phyloP scores from a whole-genome alignment of 2,329 filamentous ascomycete species.

The Epichloe baconii region DNA sequence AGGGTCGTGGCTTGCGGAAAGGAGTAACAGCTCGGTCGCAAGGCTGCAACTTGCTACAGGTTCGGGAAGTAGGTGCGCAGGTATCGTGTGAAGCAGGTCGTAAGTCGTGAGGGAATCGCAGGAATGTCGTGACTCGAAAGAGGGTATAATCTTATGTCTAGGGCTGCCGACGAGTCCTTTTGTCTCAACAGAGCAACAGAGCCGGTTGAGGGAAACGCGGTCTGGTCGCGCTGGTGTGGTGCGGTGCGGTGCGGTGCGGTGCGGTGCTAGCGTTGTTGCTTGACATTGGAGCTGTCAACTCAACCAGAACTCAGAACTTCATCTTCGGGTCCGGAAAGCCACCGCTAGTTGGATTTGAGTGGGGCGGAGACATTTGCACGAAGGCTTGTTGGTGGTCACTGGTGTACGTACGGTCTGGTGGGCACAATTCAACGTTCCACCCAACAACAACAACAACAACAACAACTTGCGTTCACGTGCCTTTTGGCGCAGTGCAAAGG shows the following conservation, averaged over 20 bases:
- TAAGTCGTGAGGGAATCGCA: conserved; percentile 1
- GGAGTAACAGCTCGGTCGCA: not conserved
- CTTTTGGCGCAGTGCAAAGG: no score
- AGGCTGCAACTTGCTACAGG: not conserved
- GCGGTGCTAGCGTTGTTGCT: conserved; percentile 5
- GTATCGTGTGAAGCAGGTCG: not conserved
- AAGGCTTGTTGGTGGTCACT: no score
- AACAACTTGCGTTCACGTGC: no score
- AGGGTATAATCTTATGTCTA: not conserved
- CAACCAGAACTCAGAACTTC: no score
- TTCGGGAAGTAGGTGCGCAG: not conserved
- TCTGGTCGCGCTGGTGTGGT: conserved; percentile 9
- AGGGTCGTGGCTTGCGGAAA: not conserved
- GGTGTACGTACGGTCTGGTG: no score
- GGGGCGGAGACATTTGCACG: not conserved
- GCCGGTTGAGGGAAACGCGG: conserved; percentile 7
- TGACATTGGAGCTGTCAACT: not conserved
- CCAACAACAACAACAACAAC: no score
- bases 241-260: no score
- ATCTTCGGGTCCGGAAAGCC: not conserved
- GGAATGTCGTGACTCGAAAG: conserved; percentile 3
- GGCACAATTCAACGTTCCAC: not conserved
- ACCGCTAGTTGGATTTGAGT: conserved; percentile 6
- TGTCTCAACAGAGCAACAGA: not conserved
- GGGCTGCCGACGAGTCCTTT: not conserved